Base-by-base conservation (phyloP, 805 yeast species). In the Saccharomycopsis capsularis region DNA sequence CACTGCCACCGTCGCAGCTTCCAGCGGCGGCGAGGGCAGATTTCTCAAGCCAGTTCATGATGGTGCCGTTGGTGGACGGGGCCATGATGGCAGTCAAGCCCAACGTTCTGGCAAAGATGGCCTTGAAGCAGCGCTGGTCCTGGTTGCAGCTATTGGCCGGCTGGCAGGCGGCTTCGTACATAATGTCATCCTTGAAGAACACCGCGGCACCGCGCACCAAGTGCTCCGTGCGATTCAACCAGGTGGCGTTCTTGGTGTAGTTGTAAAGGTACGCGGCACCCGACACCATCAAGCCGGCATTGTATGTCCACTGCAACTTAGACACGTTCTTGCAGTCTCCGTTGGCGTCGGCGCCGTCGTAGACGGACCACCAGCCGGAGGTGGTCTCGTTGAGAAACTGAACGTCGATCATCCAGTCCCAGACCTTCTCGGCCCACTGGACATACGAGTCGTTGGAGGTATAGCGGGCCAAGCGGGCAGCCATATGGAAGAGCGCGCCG, bases 61-160 rank as follows among this genome's bases (percentile, higher is more conserved):
- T 63, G 7, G 56, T 50, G 24, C 56, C 55, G 53, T 66, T 57
- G 1, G 69, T 58, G 55, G 68, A 68, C 3, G 95, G 95, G 1
- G 78, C 82, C 63, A 91, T 65, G 43, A 78, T 71, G 0, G 91
- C 80, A 1, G 95, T 82, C 47, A 78, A 66, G 1, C 89, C 93
- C 62, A 90, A 64, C 62, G 81, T 81, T 49, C 96, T 71, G 1
- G 88, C 62, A 57, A 86, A 74, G 57, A 82, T 85, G 1, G 95
- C 95, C 69, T 85, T 87, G 74, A 91, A 90, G n/a, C 93, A 79
- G 52, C 95, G 74, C 70, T 90, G 95, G 70, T 90, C 97, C 48
- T 78, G 82, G 65, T 86, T 78, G 70, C 98, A 90, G 36, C 73
- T 69, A 6, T 61, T 62, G 1, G 68, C 56, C 16, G 72, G 70